Base-by-base conservation (phyloP, 441 rosid genomes). In the Syzygium malaccense region DNA sequence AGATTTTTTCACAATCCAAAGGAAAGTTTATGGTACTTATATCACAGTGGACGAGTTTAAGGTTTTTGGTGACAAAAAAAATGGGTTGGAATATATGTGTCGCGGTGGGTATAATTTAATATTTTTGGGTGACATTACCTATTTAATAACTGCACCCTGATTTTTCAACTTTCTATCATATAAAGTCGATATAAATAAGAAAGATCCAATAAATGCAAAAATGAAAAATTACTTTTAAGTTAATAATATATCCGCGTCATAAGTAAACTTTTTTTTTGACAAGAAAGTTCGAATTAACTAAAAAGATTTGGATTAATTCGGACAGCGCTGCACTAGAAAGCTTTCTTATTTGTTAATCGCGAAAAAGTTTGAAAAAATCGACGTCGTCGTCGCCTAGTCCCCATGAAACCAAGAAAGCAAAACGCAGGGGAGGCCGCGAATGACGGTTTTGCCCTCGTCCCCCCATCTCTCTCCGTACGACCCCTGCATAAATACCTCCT, bases 401-500 rank as follows among this genome's bases (percentile, higher is more conserved):
- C 75, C 83, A 23, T 23, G 83, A 41, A 75, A 41, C 83, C 51
- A 23, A 75, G 83, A n/a, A 41, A 41, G 83, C 23, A 6, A 75
- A 13, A 1, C n/a, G n/a, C 51, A 41, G 51, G 54, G 66, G n/a
- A 60, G 14, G 6, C 32, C 0, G 9, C 14, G 48, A 75, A 75
- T 75, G 53, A 1, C 83, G 51, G 17, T 41, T 41, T 13, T 75
- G 51, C 53, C 83, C 83, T 37, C 51, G 64, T 25, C 51, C 20
- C 10, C 23, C 18, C 14, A 5, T 23, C n/a, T 75, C n/a, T 25
- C 93, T 92, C 88, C 88, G 84, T 89, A 80, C 89, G n/a, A 30
- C 33, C 56, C 80, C 11, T 86, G 91, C 93, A 91, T 93, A 93
- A 93, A 93, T 93, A 91, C 89, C 80, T 53, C 89, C 90, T 64